Percentiles rank a stretch among this genome's conserved stretches.
Evolutionary conservation across 1,284 basidiomycete species (phyloP).

Genomic region (Malassezia slooffiae): DNA sequence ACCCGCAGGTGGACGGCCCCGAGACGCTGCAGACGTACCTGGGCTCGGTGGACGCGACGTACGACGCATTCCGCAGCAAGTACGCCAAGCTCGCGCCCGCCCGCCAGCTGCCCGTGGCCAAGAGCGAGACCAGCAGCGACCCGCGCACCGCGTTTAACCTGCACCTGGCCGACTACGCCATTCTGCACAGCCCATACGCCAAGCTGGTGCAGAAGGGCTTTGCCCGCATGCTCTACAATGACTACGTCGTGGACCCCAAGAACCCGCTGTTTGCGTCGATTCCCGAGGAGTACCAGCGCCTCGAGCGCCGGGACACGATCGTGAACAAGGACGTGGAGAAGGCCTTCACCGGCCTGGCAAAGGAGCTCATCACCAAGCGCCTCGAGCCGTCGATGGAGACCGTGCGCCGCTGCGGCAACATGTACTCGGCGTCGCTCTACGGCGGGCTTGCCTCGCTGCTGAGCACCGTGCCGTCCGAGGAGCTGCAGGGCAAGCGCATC

Average conservation of each 20-base stretch:
- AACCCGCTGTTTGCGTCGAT: conserved; percentile 61
- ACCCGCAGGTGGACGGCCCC: conserved; percentile 94
- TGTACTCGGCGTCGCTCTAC: conserved; percentile 96
- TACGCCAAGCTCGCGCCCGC: conserved; percentile 52
- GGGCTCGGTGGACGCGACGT: conserved; percentile 80
- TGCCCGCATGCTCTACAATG: conserved; percentile 83
- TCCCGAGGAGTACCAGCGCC: conserved; percentile 58
- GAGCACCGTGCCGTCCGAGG: conserved; percentile 26
- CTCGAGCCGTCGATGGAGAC: conserved; percentile 43
- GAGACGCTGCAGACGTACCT: conserved; percentile 92
- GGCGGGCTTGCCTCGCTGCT: conserved; percentile 66
- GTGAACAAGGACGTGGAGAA: conserved; percentile 93
- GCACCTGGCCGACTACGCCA: conserved; percentile 71
- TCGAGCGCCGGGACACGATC: conserved; percentile 52
- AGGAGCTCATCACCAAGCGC: conserved; percentile 25
- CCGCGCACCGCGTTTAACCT: conserved; percentile 46
- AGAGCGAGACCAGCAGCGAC: conserved; percentile 30
- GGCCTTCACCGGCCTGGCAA: conserved; percentile 43
- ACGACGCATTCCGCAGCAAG: conserved; percentile 76
- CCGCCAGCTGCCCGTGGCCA: conserved; percentile 49
- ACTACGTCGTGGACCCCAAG: conserved; percentile 72
- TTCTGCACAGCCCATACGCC: conserved; percentile 79
- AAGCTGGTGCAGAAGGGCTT: conserved; percentile 97
- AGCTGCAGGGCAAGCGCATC: conserved; percentile 50
- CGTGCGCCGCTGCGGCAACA: conserved; percentile 61